Evolutionary conservation across 2,329 filamentous ascomycete species (phyloP).

Genomic region (Verticillium longisporum): DNA sequence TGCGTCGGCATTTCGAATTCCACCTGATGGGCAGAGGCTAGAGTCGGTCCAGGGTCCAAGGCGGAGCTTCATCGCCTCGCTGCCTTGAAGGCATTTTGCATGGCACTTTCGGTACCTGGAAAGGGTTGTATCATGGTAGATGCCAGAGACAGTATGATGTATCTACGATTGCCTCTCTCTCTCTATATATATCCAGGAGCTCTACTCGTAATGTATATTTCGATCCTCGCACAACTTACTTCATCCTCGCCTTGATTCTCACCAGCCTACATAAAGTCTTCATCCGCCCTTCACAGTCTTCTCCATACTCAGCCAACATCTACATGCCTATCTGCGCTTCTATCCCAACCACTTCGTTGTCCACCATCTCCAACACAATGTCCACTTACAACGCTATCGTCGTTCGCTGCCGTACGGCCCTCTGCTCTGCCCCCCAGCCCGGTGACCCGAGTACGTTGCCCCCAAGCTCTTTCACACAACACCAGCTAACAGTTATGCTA

Average conservation of each 20-base stretch:
- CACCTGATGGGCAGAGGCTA: not conserved
- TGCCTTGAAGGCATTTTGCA: not conserved
- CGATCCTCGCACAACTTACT: not conserved
- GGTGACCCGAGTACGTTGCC: not conserved
- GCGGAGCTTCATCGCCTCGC: not conserved
- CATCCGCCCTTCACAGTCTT: not conserved
- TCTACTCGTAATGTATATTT: not conserved
- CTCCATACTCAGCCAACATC: not conserved
- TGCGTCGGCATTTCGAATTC: not conserved
- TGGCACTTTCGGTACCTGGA: not conserved
- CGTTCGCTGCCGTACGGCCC: not conserved
- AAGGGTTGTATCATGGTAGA: not conserved
- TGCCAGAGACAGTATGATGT: not conserved
- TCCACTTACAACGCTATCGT: not conserved
- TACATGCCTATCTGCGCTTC: not conserved
- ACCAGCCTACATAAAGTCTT: not conserved
- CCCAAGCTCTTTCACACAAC: not conserved
- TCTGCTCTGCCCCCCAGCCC: not conserved
- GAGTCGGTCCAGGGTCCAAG: not conserved
- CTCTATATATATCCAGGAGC: not conserved
- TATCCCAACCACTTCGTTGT: not conserved
- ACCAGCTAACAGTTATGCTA: not conserved
- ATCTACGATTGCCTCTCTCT: not conserved
- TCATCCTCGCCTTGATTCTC: not conserved
- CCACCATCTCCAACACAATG: not conserved